Evolutionary conservation across 192 early-diverging fungal species (phyloP).

Genomic region (Backusella parvicylindrica): DNA sequence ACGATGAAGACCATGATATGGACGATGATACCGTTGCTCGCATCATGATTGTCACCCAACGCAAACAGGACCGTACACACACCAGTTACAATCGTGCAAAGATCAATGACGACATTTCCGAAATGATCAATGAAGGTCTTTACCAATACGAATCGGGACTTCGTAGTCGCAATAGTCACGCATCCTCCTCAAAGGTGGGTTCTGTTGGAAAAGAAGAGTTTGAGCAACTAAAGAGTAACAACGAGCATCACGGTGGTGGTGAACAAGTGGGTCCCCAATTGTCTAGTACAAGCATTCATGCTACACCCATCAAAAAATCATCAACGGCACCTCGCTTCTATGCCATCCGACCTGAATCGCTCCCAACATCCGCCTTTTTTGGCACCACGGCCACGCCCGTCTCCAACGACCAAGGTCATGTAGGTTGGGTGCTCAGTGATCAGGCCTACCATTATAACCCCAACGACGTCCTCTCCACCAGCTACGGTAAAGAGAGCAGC

Average conservation of each 20-base stretch:
- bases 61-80: slow-evolving; percentile 64
- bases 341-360: slow-evolving; percentile 40
- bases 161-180: slow-evolving; percentile 14
- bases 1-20: slow-evolving; percentile 72
- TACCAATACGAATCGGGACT: slow-evolving; percentile 81
- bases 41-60: slow-evolving; percentile 91
- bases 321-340: slow-evolving; percentile 42
- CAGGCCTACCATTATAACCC: slow-evolving; percentile 63
- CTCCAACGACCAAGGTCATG: slow-evolving; percentile 53
- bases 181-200: slow-evolving; percentile 49
- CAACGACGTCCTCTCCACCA: slow-evolving; percentile 40
- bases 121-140: slow-evolving; percentile 94
- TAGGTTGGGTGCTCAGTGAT: slow-evolving; percentile 74
- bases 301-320: slow-evolving; percentile 6
- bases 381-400: not conserved
- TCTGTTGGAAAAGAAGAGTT: slow-evolving; percentile 61
- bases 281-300: not conserved
- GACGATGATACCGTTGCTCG: slow-evolving; percentile 86
- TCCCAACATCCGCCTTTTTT: slow-evolving; percentile 7
- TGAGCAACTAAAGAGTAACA: slow-evolving; percentile 41
- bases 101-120: slow-evolving; percentile 76
- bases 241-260: slow-evolving; percentile 15
- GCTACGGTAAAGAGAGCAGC: slow-evolving; percentile 28
- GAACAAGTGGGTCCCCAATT: not conserved
- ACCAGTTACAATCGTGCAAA: slow-evolving; percentile 77